Evolutionary conservation across 768 basidiomycete species (phyloP), one percentile per base, ranked within the genome.

Genomic region (Suillus subalutaceus): DNA sequence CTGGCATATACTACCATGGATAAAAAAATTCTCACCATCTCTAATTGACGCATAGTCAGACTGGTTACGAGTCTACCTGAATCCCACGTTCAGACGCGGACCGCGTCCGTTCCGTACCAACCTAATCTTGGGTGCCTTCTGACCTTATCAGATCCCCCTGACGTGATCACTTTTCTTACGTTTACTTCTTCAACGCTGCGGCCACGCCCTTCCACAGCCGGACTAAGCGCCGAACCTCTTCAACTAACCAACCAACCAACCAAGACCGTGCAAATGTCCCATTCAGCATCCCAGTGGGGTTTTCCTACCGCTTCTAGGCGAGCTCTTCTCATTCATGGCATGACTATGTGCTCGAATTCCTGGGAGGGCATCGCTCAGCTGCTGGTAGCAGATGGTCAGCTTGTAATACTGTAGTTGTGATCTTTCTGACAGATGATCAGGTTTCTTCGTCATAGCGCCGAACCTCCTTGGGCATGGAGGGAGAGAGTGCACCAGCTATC

Each of bases 391-490:
- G 61, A 72, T 70, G 71, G 71, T 71, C 60, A 63, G 62, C 5
- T 12, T 26, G 3, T 32, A 6, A n/a, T n/a, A 16, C 5, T n/a
- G 23, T 40, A 32, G 52, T 61, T 35, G 70, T 8, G 13, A 44
- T 18, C 13, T 20, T 12, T 26, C 35, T 35, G 13, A 53, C 62
- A 46, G 44, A 38, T n/a, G 23, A 64, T 26, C 2, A 76, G 76
- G 73, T 26, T 74, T 68, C 44, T 67, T 70, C 23, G 72, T 76
- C 40, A 66, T 41, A 0, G 74, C 73, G 15, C 74, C 74, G 12
- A 73, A 73, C 53, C 40, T 72, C 2, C 69, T 74, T 23, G 71
- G 71, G 4, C 76, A 76, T n/a, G 72, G 68, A 38, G 67, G 5
- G 0, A n/a, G 26, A 26, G 56, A 63, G n/a, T 55, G 40, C 3